phyloP scores from a whole-genome alignment of 2,329 filamentous ascomycete genomes.

The Tolypocladium album region DNA sequence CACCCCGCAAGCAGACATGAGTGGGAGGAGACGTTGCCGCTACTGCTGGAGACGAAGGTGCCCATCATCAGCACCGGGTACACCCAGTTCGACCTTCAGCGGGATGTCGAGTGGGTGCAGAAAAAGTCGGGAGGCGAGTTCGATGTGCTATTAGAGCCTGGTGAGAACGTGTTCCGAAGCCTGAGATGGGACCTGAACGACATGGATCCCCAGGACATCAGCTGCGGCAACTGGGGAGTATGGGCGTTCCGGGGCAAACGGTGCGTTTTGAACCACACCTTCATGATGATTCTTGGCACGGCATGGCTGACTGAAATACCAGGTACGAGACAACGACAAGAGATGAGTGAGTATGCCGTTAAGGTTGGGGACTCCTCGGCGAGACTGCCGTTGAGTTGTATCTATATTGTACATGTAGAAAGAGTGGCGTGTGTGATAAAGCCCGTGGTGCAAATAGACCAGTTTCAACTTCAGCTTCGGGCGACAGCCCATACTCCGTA shows the following conservation, averaged over 20 bases:
- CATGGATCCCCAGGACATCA: constrained; percentile 85
- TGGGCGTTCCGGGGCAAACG: constrained; percentile 98
- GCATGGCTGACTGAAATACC: constrained; percentile 19
- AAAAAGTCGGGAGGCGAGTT: constrained; percentile 83
- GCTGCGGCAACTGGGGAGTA: constrained; percentile 91
- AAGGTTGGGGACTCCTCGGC: neutral
- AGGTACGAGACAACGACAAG: constrained; percentile 55
- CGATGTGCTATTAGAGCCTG: constrained; percentile 81
- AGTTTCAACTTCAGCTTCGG: neutral
- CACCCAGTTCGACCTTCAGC: constrained; percentile 87
- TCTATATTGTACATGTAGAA: constrained; percentile 2
- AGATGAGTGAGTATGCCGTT: constrained; percentile 17
- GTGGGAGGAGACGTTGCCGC: constrained; percentile 83
- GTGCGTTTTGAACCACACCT: constrained; percentile 34
- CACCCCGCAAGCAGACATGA: constrained; percentile 90
- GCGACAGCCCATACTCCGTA: neutral
- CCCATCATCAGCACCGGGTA: constrained; percentile 94
- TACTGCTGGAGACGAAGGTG: constrained; percentile 88
- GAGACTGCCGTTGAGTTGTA: constrained; percentile 1
- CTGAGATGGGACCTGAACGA: constrained; percentile 96
- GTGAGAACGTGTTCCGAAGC: constrained; percentile 90
- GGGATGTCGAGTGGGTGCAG: constrained; percentile 83
- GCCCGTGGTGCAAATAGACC: neutral
- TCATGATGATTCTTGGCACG: neutral
- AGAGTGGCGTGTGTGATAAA: neutral